phyloP scores from a whole-genome alignment of 306 rosid genomes.

The Glycine latifolia region DNA sequence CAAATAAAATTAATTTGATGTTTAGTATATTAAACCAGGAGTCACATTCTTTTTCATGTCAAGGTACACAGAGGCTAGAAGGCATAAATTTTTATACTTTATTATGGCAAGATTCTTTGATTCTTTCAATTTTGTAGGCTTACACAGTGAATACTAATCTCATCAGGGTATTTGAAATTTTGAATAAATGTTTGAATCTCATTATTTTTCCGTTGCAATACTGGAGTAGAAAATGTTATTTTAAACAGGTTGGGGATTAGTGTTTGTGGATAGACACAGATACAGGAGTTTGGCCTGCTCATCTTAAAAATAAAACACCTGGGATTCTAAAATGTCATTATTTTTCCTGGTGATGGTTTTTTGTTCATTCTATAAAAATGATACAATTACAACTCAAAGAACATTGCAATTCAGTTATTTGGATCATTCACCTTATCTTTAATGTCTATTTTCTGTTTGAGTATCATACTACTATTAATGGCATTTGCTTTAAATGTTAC shows the following conservation, averaged over 20 bases:
- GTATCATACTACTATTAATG: conserved; percentile 45
- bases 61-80: conserved; percentile 21
- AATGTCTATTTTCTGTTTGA: conserved; percentile 31
- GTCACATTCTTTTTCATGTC: conserved; percentile 30
- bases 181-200: conserved; percentile 4
- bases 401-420: conserved; percentile 18
- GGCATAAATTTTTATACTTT: background rate
- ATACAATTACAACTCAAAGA: conserved; percentile 7
- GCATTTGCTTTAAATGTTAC: conserved; percentile 44
- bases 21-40: conserved; percentile 1
- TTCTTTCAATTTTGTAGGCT: conserved; percentile 10
- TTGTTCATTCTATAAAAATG: conserved; percentile 8
- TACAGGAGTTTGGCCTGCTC: background rate
- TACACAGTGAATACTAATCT: background rate
- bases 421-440: conserved; percentile 26
- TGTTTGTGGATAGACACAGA: background rate
- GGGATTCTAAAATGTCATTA: conserved; percentile 6
- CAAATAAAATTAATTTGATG: conserved; percentile 15
- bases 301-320: background rate
- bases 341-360: background rate
- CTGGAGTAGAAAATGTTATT: conserved; percentile 20
- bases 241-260: conserved; percentile 7
- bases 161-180: conserved; percentile 1
- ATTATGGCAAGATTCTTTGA: background rate
- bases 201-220: background rate